Evolutionary conservation across 331 rosid species (phyloP), one percentile per base, ranked within the genome.

Genomic region (Malus hybrid): DNA sequence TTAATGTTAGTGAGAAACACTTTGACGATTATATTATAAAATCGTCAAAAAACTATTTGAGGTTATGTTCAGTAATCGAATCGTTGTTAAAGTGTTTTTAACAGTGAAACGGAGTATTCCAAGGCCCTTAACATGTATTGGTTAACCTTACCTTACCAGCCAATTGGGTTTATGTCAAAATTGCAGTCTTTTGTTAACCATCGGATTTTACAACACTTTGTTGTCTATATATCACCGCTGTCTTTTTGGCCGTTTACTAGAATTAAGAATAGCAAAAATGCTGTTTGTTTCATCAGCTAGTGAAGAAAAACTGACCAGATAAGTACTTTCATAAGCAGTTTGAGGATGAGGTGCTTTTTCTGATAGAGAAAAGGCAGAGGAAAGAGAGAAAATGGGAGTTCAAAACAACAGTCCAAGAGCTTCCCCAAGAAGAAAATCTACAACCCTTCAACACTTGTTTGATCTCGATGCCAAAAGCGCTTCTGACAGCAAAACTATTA

Each of bases 391-490:
- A 52, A 90, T 88, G 90, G 86, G 84, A 1, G 80, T 80, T 74
- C 83, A 78, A 77, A 82, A 70, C 75, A 81, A 67, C 56, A 12
- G 71, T 42, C 46, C 68, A 48, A 62, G 73, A 24, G 39, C 55
- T 39, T 60, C 81, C 15, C 77, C 90, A 19, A 76, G 67, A 62
- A 81, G 32, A 31, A 50, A 64, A 75, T 74, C 78, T 24, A 69
- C 39, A 63, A 85, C 96, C 60, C 91, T 93, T 24, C 73, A 83
- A 34, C 60, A 69, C 27, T 80, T 89, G 15, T 86, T 91, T 69
- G 87, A 46, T 68, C 79, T 67, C 10, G 97, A 87, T 24, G 67
- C 78, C 15, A 28, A 62, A 13, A 62, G n/a, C 34, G 5, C n/a
- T 62, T 12, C n/a, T 7, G 31, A 1, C 44, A 75, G 62, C 60